Base-by-base conservation (phyloP, 805 yeast genomes). In the Spathaspora boniae region DNA sequence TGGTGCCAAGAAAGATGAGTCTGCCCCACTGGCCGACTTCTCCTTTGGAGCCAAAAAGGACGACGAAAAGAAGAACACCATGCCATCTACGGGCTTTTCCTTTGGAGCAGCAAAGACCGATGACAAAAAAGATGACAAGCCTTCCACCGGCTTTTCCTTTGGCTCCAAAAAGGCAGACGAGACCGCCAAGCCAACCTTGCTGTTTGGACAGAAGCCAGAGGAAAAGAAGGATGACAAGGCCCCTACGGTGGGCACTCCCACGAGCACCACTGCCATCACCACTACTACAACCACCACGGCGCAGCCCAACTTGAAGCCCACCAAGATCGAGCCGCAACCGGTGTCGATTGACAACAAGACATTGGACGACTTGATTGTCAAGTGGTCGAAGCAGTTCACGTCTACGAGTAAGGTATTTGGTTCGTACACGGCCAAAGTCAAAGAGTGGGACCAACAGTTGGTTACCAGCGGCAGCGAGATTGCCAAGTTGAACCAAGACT, bases 341-440 rank as follows among this genome's bases (percentile, higher is more conserved):
- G 73, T 87, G 3, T 78, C 95, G 4, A 72, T 93, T 24, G 88
- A 86, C 49, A 93, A 93, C 61, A 87, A 87, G 57, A 87, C 96
- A 1, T 67, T 93, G 52, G 98, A 93, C 51, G 98, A 93, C 55
- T 72, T 93, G 46, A 84, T 93, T 28, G 76, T 88, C 9, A 88
- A 84, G 59, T 93, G 98, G 98, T 84, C 97, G 0, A 78, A 79
- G 37, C 95, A 93, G 46, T 62, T 93, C 40, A 70, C 91, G 2
- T 71, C 76, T 9, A 78, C 93, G 0, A 76, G 91, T 2, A 70
- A 73, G 17, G 80, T 85, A 24, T 93, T 89, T 61, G 82, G 81
- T 40, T 60, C 70, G 9, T 91, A 86, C 54, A 80, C 96, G 6
- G 65, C 70, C 16, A 82, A 82, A 41, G 79, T 91, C 15, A 79